Evolutionary conservation across 345 rosid species (phyloP).

Genomic region (Euphorbia pulcherrima): DNA sequence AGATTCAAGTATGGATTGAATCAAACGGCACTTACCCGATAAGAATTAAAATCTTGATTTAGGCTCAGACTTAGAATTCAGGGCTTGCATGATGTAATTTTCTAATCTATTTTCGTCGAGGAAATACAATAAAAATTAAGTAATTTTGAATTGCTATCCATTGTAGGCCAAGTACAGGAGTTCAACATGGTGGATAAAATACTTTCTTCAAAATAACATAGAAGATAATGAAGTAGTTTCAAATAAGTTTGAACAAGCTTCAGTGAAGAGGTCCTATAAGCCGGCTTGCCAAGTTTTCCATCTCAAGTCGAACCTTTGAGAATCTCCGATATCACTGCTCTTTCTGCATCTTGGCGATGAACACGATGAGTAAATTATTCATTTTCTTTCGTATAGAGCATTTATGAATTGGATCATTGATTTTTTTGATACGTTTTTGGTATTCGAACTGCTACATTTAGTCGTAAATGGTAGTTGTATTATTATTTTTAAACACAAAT

Average conservation of each 20-base stretch:
- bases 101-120: not conserved
- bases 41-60: not conserved
- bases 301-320: conserved; percentile 54
- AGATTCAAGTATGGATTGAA: not conserved
- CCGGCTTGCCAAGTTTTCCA: conserved; percentile 89
- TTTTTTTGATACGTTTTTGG: not conserved
- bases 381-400: not conserved
- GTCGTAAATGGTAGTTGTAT: not conserved
- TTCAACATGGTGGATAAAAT: conserved; percentile 83
- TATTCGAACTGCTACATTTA: not conserved
- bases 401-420: not conserved
- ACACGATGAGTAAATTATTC: conserved; percentile 15
- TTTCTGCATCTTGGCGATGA: conserved; percentile 4
- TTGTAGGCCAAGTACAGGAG: conserved; percentile 81
- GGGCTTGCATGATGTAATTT: not conserved
- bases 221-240: conserved; percentile 62
- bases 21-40: not conserved
- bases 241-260: conserved; percentile 79
- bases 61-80: no score
- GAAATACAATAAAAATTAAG: not conserved
- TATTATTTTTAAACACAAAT: not conserved
- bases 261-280: conserved; percentile 51
- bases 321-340: not conserved
- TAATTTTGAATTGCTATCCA: conserved; percentile 1
- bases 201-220: conserved; percentile 52